Conservation (phyloP, 2,329 filamentous ascomycete species). For the Penicillium frequentans region DNA sequence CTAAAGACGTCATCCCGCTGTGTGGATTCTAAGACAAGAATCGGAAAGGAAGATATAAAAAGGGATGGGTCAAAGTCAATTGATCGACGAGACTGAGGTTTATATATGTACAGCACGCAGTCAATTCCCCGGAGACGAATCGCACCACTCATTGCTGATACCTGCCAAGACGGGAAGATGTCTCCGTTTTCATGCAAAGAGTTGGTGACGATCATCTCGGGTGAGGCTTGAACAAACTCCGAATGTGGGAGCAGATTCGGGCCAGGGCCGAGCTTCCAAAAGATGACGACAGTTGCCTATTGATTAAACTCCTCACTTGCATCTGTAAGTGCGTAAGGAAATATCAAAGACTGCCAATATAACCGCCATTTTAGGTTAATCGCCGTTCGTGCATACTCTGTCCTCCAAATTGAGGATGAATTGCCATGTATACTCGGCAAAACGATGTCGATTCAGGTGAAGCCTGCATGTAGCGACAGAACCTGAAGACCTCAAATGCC, state of each 20-base stretch:
- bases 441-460: too few relatives aligned
- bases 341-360: background rate
- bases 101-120: background rate
- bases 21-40: background rate
- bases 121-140: background rate
- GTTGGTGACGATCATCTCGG: background rate
- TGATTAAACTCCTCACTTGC: background rate
- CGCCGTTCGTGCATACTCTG: background rate
- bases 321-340: background rate
- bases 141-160: background rate
- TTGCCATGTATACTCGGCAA: background rate
- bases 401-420: background rate
- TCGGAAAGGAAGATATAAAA: background rate
- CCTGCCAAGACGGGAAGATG: background rate
- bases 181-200: background rate
- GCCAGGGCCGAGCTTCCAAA: background rate
- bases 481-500: background rate
- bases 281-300: background rate
- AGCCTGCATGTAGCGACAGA: background rate
- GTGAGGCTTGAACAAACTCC: background rate
- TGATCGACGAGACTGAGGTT: background rate
- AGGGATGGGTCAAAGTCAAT: background rate
- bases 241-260: background rate
- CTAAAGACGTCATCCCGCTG: conserved; percentile 6
- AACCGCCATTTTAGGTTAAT: too few relatives aligned